A percentile compares a stretch with the other conserved stretches of the same genome.
These are phyloP conservation scores for Candolleomyces efflorescens DNA, from an alignment of 768 basidiomycete genomes.

Conservation along the genomic window DNA sequence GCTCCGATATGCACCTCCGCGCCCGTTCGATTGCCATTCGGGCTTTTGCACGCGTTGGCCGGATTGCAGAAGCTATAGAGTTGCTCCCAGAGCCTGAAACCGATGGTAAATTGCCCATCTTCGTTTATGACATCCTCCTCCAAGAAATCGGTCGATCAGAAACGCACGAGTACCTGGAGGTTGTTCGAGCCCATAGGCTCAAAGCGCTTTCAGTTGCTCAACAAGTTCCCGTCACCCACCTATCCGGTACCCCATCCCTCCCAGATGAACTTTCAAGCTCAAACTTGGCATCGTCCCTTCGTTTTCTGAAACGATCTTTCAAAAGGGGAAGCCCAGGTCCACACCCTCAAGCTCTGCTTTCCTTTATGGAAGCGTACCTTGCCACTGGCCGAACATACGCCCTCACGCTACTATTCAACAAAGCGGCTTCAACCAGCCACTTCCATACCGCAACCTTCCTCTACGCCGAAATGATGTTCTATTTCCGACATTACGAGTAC, in stretches of 20 bases:
- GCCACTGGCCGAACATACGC: conserved; percentile 29
- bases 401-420: conserved; percentile 28
- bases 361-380: conserved; percentile 32
- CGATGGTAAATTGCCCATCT: conserved; percentile 25
- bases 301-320: conserved; percentile 19
- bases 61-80: conserved; percentile 37
- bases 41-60: conserved; percentile 33
- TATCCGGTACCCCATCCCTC: not conserved
- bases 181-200: not conserved
- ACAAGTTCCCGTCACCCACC: not conserved
- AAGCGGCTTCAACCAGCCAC: conserved; percentile 20
- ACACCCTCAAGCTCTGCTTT: conserved; percentile 23
- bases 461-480: conserved; percentile 43
- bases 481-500: conserved; percentile 23
- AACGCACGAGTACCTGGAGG: not conserved
- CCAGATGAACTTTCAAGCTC: not conserved
- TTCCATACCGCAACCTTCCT: conserved; percentile 23
- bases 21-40: conserved; percentile 38
- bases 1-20: conserved; percentile 12
- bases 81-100: conserved; percentile 34
- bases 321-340: conserved; percentile 12
- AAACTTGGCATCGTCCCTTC: conserved; percentile 16
- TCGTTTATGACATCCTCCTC: conserved; percentile 33
- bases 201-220: not conserved
- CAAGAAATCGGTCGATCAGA: conserved; percentile 14